phyloP scores from a whole-genome alignment of 805 yeast species.

The Wickerhamomyces subpelliculosus region DNA sequence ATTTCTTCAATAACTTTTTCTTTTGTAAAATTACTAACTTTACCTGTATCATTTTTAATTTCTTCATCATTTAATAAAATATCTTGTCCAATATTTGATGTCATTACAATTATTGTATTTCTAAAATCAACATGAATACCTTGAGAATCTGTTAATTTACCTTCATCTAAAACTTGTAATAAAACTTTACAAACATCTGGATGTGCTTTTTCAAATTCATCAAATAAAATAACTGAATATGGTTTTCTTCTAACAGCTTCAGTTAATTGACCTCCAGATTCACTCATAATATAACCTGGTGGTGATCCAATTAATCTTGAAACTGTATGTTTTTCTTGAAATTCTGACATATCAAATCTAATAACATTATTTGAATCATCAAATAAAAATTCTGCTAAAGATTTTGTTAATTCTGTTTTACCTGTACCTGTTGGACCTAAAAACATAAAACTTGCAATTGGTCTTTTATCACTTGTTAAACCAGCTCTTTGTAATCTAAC shows the following conservation, averaged over 20 bases:
- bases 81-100: constrained; percentile 95
- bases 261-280: constrained; percentile 87
- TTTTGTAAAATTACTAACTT: constrained; percentile 48
- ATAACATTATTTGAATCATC: constrained; percentile 83
- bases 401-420: constrained; percentile 91
- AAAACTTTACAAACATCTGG: constrained; percentile 88
- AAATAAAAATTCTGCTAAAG: constrained; percentile 85
- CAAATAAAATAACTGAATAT: constrained; percentile 85
- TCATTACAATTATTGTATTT: constrained; percentile 93
- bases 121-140: constrained; percentile 93
- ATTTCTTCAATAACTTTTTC: constrained; percentile 58
- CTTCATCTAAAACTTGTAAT: constrained; percentile 92
- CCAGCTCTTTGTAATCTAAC: constrained; percentile 97
- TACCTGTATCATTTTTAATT: constrained; percentile 45
- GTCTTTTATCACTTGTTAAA: constrained; percentile 86
- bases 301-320: constrained; percentile 95
- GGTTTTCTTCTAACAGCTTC: constrained; percentile 96
- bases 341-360: constrained; percentile 96
- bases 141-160: constrained; percentile 88
- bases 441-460: constrained; percentile 94
- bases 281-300: constrained; percentile 96
- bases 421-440: constrained; percentile 99
- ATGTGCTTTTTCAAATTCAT: constrained; percentile 96
- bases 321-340: constrained; percentile 89
- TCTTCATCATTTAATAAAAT: constrained; percentile 60